These are phyloP conservation scores for Dentipellis sp. DNA, from an alignment of 768 basidiomycete species.

Conservation along the genomic window DNA sequence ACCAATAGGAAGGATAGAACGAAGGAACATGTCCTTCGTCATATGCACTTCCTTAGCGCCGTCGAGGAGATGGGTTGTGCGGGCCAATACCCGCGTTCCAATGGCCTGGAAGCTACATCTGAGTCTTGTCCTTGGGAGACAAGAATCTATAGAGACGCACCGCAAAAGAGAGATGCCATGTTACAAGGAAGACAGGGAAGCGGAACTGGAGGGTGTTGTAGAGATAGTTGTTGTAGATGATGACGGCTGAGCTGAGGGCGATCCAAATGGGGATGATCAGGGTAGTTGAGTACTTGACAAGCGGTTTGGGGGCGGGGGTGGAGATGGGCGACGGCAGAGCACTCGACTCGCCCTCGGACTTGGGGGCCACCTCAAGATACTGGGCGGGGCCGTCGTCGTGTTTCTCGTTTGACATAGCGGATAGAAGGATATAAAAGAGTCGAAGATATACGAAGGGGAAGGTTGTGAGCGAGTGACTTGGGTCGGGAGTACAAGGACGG, in stretches of 20 bases:
- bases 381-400: conserved; percentile 4
- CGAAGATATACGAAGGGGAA: neutral
- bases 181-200: conserved; percentile 90
- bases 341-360: conserved; percentile 14
- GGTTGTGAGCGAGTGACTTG: neutral
- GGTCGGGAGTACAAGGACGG: conserved; percentile 2
- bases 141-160: conserved; percentile 25
- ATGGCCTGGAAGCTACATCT: conserved; percentile 37
- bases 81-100: conserved; percentile 78
- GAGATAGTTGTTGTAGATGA: conserved; percentile 92
- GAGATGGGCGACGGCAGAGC: conserved; percentile 54
- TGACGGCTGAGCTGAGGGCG: conserved; percentile 77
- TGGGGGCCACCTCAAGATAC: conserved; percentile 3
- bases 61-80: conserved; percentile 75
- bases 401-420: conserved; percentile 11
- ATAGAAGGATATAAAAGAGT: neutral
- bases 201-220: conserved; percentile 79
- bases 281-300: conserved; percentile 50
- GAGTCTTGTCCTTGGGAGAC: conserved; percentile 5
- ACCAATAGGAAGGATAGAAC: conserved; percentile 89
- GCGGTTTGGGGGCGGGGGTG: conserved; percentile 30
- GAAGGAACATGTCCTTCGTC: conserved; percentile 67
- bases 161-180: conserved; percentile 69
- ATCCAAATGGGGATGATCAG: conserved; percentile 92
- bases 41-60: conserved; percentile 73